phyloP scores from a whole-genome alignment of 2,329 filamentous ascomycete genomes.

The Pseudogymnoascus pannorum region DNA sequence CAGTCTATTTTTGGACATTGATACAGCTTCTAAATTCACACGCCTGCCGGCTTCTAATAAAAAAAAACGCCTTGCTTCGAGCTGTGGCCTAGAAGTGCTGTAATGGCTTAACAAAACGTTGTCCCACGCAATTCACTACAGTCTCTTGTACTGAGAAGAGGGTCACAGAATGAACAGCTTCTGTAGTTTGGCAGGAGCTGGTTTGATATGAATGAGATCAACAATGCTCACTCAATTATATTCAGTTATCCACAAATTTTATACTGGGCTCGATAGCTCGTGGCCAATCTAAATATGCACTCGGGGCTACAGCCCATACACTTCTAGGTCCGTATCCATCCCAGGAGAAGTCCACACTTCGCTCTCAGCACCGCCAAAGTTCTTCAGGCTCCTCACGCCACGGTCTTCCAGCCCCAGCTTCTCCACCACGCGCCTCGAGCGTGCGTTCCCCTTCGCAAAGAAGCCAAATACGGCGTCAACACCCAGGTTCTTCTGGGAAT shows the following conservation, averaged over 20 bases:
- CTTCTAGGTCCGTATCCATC: background rate
- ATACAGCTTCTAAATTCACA: no score
- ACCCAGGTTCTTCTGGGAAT: conserved; percentile 15
- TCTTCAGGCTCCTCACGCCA: conserved; percentile 8
- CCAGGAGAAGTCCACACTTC: background rate
- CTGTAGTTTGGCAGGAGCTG: no score
- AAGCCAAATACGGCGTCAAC: conserved; percentile 20
- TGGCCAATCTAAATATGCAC: background rate
- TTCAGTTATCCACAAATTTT: background rate
- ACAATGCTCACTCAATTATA: no score
- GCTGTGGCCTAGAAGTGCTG: no score
- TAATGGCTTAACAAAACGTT: no score
- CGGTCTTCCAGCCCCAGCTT: conserved; percentile 23
- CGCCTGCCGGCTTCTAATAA: no score
- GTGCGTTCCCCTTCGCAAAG: conserved; percentile 17
- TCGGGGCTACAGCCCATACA: background rate
- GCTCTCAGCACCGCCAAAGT: background rate
- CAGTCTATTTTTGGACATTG: no score
- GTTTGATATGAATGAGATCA: no score
- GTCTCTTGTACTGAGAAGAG: no score
- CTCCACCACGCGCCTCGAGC: conserved; percentile 19
- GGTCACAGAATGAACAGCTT: no score
- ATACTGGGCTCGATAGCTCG: background rate
- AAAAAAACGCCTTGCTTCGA: no score
- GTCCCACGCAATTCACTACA: no score